Base-by-base conservation (phyloP, 192 early-diverging fungal genomes). In the Entophlyctis luteolus region DNA sequence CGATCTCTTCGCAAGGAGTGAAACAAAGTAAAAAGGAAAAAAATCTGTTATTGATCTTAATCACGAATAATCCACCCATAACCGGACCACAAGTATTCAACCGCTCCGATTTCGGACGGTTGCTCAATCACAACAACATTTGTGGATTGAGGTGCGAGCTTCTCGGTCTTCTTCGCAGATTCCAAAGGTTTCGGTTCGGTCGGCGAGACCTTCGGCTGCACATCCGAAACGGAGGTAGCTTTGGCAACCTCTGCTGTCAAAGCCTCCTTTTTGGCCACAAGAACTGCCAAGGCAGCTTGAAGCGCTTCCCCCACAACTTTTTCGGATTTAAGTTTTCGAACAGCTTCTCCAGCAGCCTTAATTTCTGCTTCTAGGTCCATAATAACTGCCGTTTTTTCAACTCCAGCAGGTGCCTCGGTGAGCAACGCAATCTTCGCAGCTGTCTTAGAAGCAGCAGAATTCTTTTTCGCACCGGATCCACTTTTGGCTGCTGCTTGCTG, bases 281-380 rank as follows among this genome's bases (percentile, higher is more conserved):
- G 72, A 54, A 70, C 74, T 39, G 76, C 80, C 42, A 84, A 77
- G 37, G 79, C 86, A 23, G 59, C 52, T 54, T 75, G 62, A 16
- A 83, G 55, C 39, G 63, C 75, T 14, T 73, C 72, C 6, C 76
- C 72, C 4, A 74, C 81, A 14, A 77, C 78, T 58, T 87, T 86
- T 58, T 78, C 83, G 4, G 78, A 59, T 73, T 89, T 90, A 14
- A 88, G 52, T 25, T 72, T 71, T 10, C 86, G 66, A 3, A 89
- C 87, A 34, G 72, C 69, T 32, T 78, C 79, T 1, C 86, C 86
- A 39, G 81, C 77, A 39, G 68, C 77, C 52, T 80, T 82, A 57
- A 87, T 77, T 72, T 62, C 35, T 28, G 71, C 76, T 56, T 90
- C 84, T 59, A 90, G 72, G 2, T 39, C 79, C 38, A 80, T 23